These are phyloP conservation scores for Cercospora citrullina DNA, from an alignment of 2,329 filamentous ascomycete genomes.

Conservation along the genomic window DNA sequence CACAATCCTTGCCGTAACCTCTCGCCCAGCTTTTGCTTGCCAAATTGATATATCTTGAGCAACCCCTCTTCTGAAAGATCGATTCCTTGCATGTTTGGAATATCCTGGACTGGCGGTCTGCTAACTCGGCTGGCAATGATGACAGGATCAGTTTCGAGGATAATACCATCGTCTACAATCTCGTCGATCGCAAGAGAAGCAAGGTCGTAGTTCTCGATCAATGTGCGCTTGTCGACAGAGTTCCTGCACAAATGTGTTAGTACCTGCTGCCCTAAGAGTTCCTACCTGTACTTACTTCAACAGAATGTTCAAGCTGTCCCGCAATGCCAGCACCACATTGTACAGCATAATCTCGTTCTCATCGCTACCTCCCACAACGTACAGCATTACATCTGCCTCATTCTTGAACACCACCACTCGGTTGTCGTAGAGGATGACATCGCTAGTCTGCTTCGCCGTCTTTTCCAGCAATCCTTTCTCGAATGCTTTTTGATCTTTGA, in stretches of 20 bases:
- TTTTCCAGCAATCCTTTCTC: slow-evolving; percentile 95
- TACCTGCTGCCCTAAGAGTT: not conserved
- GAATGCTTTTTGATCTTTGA: slow-evolving; percentile 94
- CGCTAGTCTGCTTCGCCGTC: slow-evolving; percentile 90
- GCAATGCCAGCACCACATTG: slow-evolving; percentile 82
- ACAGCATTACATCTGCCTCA: slow-evolving; percentile 95
- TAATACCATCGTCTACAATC: slow-evolving; percentile 91
- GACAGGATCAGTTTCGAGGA: slow-evolving; percentile 94
- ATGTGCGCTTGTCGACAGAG: slow-evolving; percentile 94
- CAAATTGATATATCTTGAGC: slow-evolving; percentile 90
- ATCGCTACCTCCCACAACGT: slow-evolving; percentile 84
- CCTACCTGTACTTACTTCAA: slow-evolving; percentile 68
- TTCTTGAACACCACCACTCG: slow-evolving; percentile 96
- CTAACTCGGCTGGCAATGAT: slow-evolving; percentile 91
- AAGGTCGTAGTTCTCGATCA: slow-evolving; percentile 98
- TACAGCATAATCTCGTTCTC: slow-evolving; percentile 98
- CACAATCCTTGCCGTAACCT: slow-evolving; percentile 81
- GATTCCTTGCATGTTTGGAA: slow-evolving; percentile 83
- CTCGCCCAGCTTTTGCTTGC: slow-evolving; percentile 87
- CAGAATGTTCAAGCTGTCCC: slow-evolving; percentile 85
- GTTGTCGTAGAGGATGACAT: slow-evolving; percentile 97
- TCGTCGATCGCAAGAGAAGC: slow-evolving; percentile 93
- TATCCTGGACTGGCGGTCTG: slow-evolving; percentile 85
- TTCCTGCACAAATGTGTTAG: slow-evolving; percentile 58
- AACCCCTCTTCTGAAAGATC: slow-evolving; percentile 94